Conservation (phyloP, 2,329 filamentous ascomycete species). For the Clarireedia sp. region DNA sequence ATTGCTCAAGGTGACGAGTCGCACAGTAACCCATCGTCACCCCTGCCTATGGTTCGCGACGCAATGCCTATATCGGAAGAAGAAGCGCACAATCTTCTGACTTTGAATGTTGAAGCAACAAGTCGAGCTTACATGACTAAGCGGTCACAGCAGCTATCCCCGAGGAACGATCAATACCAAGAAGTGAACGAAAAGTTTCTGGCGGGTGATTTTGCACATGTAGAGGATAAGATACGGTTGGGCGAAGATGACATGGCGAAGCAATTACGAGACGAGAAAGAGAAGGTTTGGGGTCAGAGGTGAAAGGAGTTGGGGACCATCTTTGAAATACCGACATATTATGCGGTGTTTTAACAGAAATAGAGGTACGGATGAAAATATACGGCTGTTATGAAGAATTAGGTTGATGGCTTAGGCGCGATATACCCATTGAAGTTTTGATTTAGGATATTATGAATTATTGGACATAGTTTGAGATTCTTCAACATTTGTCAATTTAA, state of each 20-base stretch:
- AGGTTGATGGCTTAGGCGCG: constrained; percentile 6
- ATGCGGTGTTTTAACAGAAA: neutral
- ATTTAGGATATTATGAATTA: neutral
- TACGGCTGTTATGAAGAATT: too few relatives aligned
- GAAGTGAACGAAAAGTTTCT: constrained; percentile 36
- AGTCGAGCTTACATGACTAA: constrained; percentile 6
- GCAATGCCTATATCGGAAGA: constrained; percentile 21
- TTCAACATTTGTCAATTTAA: constrained; percentile 3
- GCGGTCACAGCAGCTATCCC: neutral
- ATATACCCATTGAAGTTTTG: constrained; percentile 12
- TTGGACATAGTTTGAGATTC: constrained; percentile 16
- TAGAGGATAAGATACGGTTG: constrained; percentile 36
- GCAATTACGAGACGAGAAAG: constrained; percentile 26
- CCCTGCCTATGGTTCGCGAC: constrained; percentile 1
- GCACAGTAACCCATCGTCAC: constrained; percentile 16
- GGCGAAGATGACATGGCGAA: constrained; percentile 30
- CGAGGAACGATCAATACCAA: constrained; percentile 12
- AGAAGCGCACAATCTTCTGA: constrained; percentile 26
- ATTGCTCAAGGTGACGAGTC: constrained; percentile 9
- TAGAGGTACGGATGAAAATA: neutral
- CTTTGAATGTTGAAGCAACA: constrained; percentile 12
- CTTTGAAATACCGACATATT: neutral
- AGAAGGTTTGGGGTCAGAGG: constrained; percentile 15
- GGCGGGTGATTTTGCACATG: constrained; percentile 30
- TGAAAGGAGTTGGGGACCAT: neutral